Percentiles rank a stretch among this genome's conserved stretches.
phyloP scores from a whole-genome alignment of 257 asterid species.

The Ophiorrhiza pumila region DNA sequence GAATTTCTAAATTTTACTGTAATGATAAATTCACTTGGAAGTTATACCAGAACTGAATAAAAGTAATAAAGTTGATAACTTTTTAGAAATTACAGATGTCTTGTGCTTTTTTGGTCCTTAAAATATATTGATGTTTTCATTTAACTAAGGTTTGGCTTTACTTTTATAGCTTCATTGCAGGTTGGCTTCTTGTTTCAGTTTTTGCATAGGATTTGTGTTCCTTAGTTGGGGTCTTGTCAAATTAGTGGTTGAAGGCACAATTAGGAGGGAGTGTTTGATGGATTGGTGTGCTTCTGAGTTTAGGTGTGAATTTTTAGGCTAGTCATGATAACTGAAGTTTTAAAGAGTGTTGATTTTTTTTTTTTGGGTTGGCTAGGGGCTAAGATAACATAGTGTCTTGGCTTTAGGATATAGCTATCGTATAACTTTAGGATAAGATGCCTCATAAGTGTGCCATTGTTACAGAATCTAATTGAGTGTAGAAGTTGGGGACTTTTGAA shows the following conservation, averaged over 20 bases:
- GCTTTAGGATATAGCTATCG: not conserved
- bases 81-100: not conserved
- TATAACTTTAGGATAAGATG: not conserved
- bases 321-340: not conserved
- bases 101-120: not conserved
- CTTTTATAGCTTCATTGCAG: not conserved
- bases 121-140: not conserved
- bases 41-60: not conserved
- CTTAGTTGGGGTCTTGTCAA: not conserved
- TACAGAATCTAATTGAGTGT: slow-evolving; percentile 1
- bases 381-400: not conserved
- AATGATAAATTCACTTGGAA: not conserved
- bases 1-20: not conserved
- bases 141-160: not conserved
- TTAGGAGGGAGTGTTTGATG: not conserved
- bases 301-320: not conserved
- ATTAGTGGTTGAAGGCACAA: not conserved
- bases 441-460: not conserved
- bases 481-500: not conserved
- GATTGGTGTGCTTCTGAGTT: not conserved
- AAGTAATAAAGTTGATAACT: not conserved
- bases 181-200: not conserved
- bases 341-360: not conserved
- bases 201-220: not conserved
- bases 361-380: not conserved